phyloP scores from a whole-genome alignment of 2,329 filamentous ascomycete species.

The Dactylellina drechsleri region DNA sequence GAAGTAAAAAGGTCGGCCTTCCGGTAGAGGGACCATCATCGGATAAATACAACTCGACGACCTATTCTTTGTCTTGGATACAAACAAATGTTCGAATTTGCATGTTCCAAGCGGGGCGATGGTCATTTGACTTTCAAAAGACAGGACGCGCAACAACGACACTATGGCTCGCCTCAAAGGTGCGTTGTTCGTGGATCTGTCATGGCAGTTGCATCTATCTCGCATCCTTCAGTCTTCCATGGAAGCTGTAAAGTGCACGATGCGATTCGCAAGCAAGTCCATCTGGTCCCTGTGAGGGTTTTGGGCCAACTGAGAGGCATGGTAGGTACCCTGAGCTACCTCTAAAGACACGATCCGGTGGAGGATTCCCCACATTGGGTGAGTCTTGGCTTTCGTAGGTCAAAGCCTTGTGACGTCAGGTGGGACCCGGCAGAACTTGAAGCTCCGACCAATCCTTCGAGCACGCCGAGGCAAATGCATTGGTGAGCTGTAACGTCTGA shows the following conservation, averaged over 20 bases:
- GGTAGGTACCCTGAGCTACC: constrained; percentile 18
- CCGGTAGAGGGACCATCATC: constrained; percentile 4
- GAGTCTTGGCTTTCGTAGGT: constrained; percentile 47
- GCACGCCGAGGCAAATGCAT: constrained; percentile 1
- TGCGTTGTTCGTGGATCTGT: constrained; percentile 39
- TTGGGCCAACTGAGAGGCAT: neutral
- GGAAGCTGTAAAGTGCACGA: constrained; percentile 5
- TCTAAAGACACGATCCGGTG: neutral
- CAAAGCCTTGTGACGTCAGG: constrained; percentile 41
- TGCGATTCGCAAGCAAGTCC: constrained; percentile 5
- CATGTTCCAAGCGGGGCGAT: constrained; percentile 15
- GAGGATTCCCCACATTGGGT: constrained; percentile 1
- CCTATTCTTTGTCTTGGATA: constrained; percentile 12
- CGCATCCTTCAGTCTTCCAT: constrained; percentile 11
- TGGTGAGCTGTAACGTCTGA: neutral
- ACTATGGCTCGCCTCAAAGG: constrained; percentile 28
- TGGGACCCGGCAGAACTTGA: constrained; percentile 11
- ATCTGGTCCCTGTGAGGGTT: neutral
- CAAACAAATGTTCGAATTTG: too few relatives aligned
- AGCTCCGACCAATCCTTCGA: neutral
- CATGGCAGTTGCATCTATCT: constrained; percentile 5
- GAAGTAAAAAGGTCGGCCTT: neutral
- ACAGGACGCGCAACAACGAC: constrained; percentile 9
- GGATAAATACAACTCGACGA: constrained; percentile 26
- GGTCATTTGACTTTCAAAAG: constrained; percentile 32